A percentile compares a stretch with the other conserved stretches of the same genome.
Conservation (phyloP, 2,329 filamentous ascomycete genomes). For the Dothideomycetidae sp. region DNA sequence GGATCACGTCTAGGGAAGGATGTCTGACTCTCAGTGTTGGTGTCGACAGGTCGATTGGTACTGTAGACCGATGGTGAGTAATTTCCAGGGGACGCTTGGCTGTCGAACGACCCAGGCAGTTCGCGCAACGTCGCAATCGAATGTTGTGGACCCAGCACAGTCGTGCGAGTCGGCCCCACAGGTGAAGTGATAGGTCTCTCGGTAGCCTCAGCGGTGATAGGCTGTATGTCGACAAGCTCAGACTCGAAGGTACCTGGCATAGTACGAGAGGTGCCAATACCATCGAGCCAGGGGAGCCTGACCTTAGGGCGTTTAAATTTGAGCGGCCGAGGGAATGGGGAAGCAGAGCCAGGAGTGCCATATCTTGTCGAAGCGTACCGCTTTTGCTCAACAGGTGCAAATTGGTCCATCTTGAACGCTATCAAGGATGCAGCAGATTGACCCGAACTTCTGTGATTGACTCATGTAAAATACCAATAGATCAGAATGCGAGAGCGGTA, state of each 20-base stretch:
- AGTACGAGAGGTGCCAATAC: conserved; percentile 3
- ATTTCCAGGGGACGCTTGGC: neutral
- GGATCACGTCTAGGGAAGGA: conserved; percentile 14
- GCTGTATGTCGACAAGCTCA: conserved; percentile 3
- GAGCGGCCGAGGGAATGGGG: neutral
- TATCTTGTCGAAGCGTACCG: neutral
- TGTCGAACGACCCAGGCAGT: conserved; percentile 1
- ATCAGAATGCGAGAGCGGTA: too few species aligned
- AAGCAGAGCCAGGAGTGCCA: neutral
- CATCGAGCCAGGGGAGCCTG: conserved; percentile 10
- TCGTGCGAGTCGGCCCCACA: neutral
- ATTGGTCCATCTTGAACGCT: too few species aligned
- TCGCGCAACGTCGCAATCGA: conserved; percentile 3
- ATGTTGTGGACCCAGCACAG: neutral
- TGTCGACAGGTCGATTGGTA: conserved; percentile 1
- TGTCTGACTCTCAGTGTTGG: conserved; percentile 3
- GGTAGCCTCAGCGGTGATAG: neutral
- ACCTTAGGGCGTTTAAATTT: conserved; percentile 2
- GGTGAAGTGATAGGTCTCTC: neutral
- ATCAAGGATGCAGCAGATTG: too few species aligned
- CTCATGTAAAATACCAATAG: too few species aligned
- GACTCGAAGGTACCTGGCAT: conserved; percentile 6
- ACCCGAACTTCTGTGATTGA: too few species aligned
- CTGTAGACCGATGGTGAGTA: conserved; percentile 12
- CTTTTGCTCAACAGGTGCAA: neutral